Evolutionary conservation across 768 basidiomycete species (phyloP), one percentile per base, ranked within the genome.

Genomic region (Russula brevipes): DNA sequence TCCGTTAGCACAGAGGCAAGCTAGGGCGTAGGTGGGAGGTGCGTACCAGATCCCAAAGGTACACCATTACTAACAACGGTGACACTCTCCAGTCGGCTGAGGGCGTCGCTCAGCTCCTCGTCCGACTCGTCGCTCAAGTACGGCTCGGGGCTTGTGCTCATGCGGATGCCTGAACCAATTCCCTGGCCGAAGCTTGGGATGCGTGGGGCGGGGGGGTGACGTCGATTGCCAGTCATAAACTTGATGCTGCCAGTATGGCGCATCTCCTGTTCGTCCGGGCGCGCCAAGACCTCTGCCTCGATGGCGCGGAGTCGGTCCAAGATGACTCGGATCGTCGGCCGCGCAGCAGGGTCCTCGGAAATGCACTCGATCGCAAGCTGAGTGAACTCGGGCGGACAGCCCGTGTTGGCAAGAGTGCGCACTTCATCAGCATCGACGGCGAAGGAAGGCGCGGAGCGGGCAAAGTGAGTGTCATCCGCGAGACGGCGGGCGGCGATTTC

Each of bases 151-250:
- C 72, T 72, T 4, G 69, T 63, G 14, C 69, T 68, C 17, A 70
- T 61, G 51, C 82, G 75, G 54, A 88, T 83, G 49, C 84, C 80
- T 69, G 82, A 82, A 3, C 82, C 86, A 16, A 88, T 76, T 19
- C 85, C 89, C 75, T 85, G 76, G 0, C 89, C 89, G 71, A 94
- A 94, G 75, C 90, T 94, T 0, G 91, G 91, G 63, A 94, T 94
- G 16, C 92, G 80, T n/a, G 86, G 89, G 0, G 77, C 83, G 4
- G 76, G 74, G 12, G 75, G 74, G 8, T 85, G 82, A 17, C 87
- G 80, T 72, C 83, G 87, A 4, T 79, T 78, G 10, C 84, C 83
- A 0, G 85, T 83, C 78, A 95, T 82, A 63, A 96, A 88, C 69
- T 86, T 88, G 75, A 97, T 78, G 63, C 89, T 93, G 7, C 94